A percentile compares a stretch with the other conserved stretches of the same genome.
phyloP scores from a whole-genome alignment of 768 basidiomycete species.

The Psilocybe azurescens region DNA sequence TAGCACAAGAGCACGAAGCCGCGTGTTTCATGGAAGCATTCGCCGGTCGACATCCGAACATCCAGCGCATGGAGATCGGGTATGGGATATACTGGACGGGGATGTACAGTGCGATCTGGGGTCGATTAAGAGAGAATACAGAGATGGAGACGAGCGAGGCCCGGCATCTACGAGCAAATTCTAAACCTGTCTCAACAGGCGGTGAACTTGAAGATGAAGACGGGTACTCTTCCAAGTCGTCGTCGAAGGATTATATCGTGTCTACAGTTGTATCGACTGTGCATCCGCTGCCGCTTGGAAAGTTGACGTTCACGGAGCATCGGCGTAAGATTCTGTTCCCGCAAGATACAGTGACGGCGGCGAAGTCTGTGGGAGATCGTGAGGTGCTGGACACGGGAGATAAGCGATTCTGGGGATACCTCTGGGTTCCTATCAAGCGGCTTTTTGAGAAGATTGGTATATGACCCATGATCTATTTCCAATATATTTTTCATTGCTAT shows the following conservation, averaged over 20 bases:
- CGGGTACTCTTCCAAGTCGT: slow-evolving; percentile 24
- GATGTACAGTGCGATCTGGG: slow-evolving; percentile 33
- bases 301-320: slow-evolving; percentile 33
- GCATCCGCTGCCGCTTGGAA: slow-evolving; percentile 29
- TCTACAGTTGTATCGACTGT: slow-evolving; percentile 29
- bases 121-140: slow-evolving; percentile 22
- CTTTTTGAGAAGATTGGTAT: slow-evolving; percentile 6
- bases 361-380: not conserved
- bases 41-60: slow-evolving; percentile 20
- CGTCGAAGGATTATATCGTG: slow-evolving; percentile 25
- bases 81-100: slow-evolving; percentile 39
- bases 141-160: slow-evolving; percentile 4
- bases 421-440: slow-evolving; percentile 5
- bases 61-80: slow-evolving; percentile 29
- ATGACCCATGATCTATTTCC: not conserved
- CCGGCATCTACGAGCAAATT: not conserved
- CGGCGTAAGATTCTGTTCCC: slow-evolving; percentile 32
- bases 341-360: slow-evolving; percentile 12
- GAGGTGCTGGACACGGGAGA: not conserved
- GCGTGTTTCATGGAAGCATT: slow-evolving; percentile 28
- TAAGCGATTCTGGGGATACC: slow-evolving; percentile 9
- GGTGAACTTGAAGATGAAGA: slow-evolving; percentile 2
- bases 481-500: not conserved
- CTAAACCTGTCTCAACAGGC: slow-evolving; percentile 4
- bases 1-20: slow-evolving; percentile 29